Percentiles rank a stretch among this genome's conserved stretches.
These are phyloP conservation scores for Diplodia scrobiculata DNA, from an alignment of 2,329 filamentous ascomycete genomes.

Conservation along the genomic window DNA sequence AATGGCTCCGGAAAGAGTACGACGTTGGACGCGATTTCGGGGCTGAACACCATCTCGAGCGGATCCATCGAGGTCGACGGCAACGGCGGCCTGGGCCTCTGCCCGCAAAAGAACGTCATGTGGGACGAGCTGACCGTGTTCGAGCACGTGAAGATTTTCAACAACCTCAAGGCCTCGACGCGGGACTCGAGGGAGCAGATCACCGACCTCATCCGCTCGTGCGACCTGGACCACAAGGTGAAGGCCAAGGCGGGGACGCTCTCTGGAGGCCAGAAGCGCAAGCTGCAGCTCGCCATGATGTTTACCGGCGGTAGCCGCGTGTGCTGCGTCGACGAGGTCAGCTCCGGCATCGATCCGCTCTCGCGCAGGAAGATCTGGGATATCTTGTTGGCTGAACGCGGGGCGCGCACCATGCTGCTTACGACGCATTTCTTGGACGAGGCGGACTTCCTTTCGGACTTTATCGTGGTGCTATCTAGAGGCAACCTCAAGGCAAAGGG, in stretches of 20 bases:
- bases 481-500: slow-evolving; percentile 79
- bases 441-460: slow-evolving; percentile 83
- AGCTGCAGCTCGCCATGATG: slow-evolving; percentile 93
- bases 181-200: slow-evolving; percentile 62
- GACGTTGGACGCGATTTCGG: slow-evolving; percentile 83
- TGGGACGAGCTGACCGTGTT: slow-evolving; percentile 87
- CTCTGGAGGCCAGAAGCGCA: slow-evolving; percentile 88
- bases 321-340: slow-evolving; percentile 90
- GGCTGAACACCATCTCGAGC: slow-evolving; percentile 73
- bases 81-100: slow-evolving; percentile 78
- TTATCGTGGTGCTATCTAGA: slow-evolving; percentile 84
- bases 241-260: slow-evolving; percentile 73
- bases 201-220: slow-evolving; percentile 63
- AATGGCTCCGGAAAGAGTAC: slow-evolving; percentile 92
- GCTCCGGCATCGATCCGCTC: slow-evolving; percentile 82
- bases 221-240: slow-evolving; percentile 76
- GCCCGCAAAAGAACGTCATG: slow-evolving; percentile 90
- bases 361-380: slow-evolving; percentile 92
- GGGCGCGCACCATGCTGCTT: slow-evolving; percentile 76
- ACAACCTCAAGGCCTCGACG: slow-evolving; percentile 70
- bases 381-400: slow-evolving; percentile 82
- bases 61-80: slow-evolving; percentile 78
- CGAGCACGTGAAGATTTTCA: slow-evolving; percentile 84
- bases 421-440: slow-evolving; percentile 95
- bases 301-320: slow-evolving; percentile 85